Conservation (phyloP, 2,329 filamentous ascomycete genomes). For the Clarireedia homoeocarpa region DNA sequence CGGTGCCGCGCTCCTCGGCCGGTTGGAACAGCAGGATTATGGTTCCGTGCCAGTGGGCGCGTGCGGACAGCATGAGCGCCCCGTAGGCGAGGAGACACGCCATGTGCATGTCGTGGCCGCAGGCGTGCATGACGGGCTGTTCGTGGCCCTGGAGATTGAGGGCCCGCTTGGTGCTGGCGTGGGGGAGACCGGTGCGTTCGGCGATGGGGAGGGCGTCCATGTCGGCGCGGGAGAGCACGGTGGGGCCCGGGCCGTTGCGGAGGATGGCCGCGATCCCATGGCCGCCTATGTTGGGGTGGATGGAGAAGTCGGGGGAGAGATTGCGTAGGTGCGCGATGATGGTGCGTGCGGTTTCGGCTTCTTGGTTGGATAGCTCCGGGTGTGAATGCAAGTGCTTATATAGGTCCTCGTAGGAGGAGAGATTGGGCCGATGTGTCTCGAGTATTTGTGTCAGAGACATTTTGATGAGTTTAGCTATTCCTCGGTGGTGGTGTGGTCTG, state of each 20-base stretch:
- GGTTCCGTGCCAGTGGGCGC: conserved; percentile 50
- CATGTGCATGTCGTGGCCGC: conserved; percentile 60
- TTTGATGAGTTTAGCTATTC: not conserved
- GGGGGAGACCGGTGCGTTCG: conserved; percentile 46
- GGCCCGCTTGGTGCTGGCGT: conserved; percentile 39
- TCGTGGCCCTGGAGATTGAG: conserved; percentile 35
- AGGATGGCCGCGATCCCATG: conserved; percentile 49
- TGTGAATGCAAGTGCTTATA: conserved; percentile 5
- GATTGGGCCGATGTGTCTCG: not conserved
- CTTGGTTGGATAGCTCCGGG: conserved; percentile 7
- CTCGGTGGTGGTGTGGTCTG: too few species aligned
- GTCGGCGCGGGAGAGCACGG: conserved; percentile 51
- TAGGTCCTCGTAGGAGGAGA: not conserved
- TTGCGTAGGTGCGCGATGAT: not conserved
- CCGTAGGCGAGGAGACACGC: conserved; percentile 47
- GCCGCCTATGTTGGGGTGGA: conserved; percentile 46
- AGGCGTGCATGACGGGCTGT: conserved; percentile 58
- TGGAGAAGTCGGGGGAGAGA: conserved; percentile 30
- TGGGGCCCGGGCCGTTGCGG: conserved; percentile 45
- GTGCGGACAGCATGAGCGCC: conserved; percentile 36
- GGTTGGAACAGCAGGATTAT: conserved; percentile 60
- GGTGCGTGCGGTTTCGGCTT: not conserved
- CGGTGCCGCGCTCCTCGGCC: conserved; percentile 53
- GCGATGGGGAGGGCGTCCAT: conserved; percentile 52
- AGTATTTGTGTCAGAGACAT: not conserved